These are phyloP conservation scores for Triticum timopheevii DNA, from an alignment of 176 grass and related monocot species.

Conservation along the genomic window DNA sequence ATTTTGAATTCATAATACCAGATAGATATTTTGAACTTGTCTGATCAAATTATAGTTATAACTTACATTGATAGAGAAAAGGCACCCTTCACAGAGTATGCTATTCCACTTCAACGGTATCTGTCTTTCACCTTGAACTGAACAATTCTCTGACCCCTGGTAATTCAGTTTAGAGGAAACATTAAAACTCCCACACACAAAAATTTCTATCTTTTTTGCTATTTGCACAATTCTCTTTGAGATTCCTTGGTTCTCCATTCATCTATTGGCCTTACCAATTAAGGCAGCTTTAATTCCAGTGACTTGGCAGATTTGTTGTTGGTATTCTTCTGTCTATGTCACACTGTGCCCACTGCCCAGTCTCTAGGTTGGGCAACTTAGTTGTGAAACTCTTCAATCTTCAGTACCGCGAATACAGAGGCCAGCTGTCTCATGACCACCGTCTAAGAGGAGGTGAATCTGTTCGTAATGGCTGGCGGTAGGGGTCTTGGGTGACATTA, in stretches of 20 bases:
- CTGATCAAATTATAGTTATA: conserved; percentile 2
- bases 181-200: not conserved
- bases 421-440: not conserved
- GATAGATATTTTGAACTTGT: not conserved
- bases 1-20: not conserved
- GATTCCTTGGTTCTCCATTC: not conserved
- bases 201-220: not conserved
- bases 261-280: not conserved
- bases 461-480: not conserved
- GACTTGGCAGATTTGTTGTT: not conserved
- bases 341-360: not conserved
- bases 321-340: not conserved
- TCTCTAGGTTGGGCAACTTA: not conserved
- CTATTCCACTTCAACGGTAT: not conserved
- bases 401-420: not conserved
- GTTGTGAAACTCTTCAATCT: not conserved
- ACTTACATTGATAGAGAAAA: not conserved
- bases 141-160: not conserved
- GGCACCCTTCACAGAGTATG: not conserved
- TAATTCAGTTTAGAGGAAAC: not conserved
- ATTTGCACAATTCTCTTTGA: not conserved
- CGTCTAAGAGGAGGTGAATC: not conserved
- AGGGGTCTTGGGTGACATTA: not conserved
- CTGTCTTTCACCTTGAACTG: not conserved
- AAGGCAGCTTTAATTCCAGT: not conserved